Conservation (phyloP, 2,329 filamentous ascomycete species). For the Diaporthe velutina region DNA sequence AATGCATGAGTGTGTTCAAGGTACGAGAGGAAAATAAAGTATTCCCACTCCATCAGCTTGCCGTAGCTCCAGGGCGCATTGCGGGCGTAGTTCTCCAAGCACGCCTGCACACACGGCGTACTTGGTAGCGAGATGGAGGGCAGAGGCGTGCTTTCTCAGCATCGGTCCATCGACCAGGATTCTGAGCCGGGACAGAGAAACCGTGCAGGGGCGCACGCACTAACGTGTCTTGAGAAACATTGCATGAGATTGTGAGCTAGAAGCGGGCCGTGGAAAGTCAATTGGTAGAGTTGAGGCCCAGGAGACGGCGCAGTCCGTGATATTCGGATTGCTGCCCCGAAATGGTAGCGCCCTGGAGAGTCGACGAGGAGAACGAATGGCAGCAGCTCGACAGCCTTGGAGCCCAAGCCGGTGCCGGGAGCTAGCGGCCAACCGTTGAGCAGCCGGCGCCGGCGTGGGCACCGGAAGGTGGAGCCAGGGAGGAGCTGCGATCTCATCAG, state of each 20-base stretch:
- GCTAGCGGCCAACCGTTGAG: slow-evolving; percentile 16
- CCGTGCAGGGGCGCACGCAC: slow-evolving; percentile 33
- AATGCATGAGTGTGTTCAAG: slow-evolving; percentile 35
- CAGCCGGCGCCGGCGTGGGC: slow-evolving; percentile 24
- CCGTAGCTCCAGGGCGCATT: slow-evolving; percentile 28
- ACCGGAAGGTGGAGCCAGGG: slow-evolving; percentile 4
- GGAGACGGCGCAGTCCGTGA: slow-evolving; percentile 9
- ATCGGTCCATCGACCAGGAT: slow-evolving; percentile 36
- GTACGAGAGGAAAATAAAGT: slow-evolving; percentile 32
- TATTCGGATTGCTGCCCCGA: slow-evolving; percentile 33
- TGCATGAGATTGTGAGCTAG: slow-evolving; percentile 34
- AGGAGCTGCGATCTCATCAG: slow-evolving; percentile 6
- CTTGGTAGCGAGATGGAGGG: slow-evolving; percentile 32
- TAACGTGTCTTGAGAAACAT: slow-evolving; percentile 33
- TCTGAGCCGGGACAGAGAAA: slow-evolving; percentile 32
- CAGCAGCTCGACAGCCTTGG: not conserved
- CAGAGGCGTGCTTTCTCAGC: slow-evolving; percentile 30
- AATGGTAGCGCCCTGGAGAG: slow-evolving; percentile 22
- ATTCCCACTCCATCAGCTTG: not conserved
- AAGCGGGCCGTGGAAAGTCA: slow-evolving; percentile 23
- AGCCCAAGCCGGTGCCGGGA: slow-evolving; percentile 15
- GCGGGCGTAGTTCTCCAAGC: slow-evolving; percentile 1
- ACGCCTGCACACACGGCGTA: slow-evolving; percentile 29
- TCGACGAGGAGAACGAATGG: slow-evolving; percentile 20
- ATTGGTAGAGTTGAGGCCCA: slow-evolving; percentile 22